A percentile compares a stretch with the other conserved stretches of the same genome.
phyloP scores from a whole-genome alignment of 2,329 filamentous ascomycete genomes.

The Ambrosiella cleistominuta region DNA sequence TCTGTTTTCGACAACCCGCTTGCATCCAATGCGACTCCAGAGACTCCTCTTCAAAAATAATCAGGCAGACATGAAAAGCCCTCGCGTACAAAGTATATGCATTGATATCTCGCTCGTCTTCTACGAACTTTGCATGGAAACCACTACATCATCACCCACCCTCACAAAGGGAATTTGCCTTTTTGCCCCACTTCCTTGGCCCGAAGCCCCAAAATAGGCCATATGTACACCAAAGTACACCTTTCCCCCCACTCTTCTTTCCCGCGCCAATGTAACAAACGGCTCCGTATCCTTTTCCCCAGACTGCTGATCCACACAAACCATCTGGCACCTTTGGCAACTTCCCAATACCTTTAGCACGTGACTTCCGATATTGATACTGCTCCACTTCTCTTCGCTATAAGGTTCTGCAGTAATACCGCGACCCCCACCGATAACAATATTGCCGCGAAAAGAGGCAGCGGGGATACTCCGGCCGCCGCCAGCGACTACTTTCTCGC shows the following conservation, averaged over 20 bases:
- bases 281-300: constrained; percentile 67
- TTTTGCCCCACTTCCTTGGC: not conserved
- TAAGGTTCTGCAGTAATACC: constrained; percentile 38
- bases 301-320: constrained; percentile 78
- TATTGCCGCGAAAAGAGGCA: constrained; percentile 74
- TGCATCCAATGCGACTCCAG: too few relatives aligned
- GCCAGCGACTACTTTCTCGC: not conserved
- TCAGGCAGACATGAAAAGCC: too few relatives aligned
- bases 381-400: constrained; percentile 62
- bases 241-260: constrained; percentile 63
- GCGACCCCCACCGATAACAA: constrained; percentile 44
- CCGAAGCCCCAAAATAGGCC: constrained; percentile 26
- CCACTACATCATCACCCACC: constrained; percentile 4
- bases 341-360: constrained; percentile 58
- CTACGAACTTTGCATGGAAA: constrained; percentile 1
- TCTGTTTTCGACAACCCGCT: too few relatives aligned
- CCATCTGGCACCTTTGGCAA: constrained; percentile 87
- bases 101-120: not conserved
- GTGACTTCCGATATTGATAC: constrained; percentile 45
- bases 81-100: not conserved
- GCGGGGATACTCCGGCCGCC: constrained; percentile 32
- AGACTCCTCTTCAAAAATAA: too few relatives aligned
- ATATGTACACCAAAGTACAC: constrained; percentile 81
- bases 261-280: constrained; percentile 75
- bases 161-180: not conserved